Evolutionary conservation across 495 filamentous ascomycete species (phyloP).

Genomic region (Terfezia boudieri): DNA sequence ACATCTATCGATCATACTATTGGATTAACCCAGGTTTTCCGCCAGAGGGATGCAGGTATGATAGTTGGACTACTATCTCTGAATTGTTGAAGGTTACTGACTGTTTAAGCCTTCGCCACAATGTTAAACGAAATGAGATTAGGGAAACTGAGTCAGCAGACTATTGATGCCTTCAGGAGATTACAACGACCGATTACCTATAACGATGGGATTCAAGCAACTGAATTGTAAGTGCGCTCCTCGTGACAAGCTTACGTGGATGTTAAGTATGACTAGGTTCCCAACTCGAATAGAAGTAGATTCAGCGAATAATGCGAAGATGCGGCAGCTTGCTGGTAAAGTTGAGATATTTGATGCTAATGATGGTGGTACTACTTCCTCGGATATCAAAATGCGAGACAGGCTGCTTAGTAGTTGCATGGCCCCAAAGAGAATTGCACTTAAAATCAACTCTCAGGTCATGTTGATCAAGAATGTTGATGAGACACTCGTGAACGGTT

Average conservation of each 20-base stretch:
- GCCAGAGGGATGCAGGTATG: conserved; percentile 70
- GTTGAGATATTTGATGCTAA: conserved; percentile 40
- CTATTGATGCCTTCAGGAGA: conserved; percentile 44
- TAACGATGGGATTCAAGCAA: conserved; percentile 61
- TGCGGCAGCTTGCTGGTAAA: conserved; percentile 47
- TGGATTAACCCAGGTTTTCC: conserved; percentile 83
- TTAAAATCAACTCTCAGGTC: conserved; percentile 86
- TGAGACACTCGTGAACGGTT: conserved; percentile 80
- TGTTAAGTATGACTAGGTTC: conserved; percentile 32
- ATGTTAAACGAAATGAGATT: conserved; percentile 98
- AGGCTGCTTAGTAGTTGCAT: conserved; percentile 76
- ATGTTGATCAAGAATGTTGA: conserved; percentile 99
- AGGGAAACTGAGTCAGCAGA: conserved; percentile 47
- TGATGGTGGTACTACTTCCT: conserved; percentile 48
- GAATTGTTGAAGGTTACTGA: conserved; percentile 1
- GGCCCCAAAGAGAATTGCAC: conserved; percentile 50
- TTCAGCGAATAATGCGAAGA: conserved; percentile 51
- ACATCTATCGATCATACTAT: conserved; percentile 91
- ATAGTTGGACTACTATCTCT: conserved; percentile 1
- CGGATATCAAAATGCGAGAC: conserved; percentile 41
- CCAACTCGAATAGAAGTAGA: conserved; percentile 84
- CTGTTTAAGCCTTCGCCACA: conserved; percentile 46
- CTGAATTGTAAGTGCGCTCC: conserved; percentile 44
- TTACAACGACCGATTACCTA: conserved; percentile 48
- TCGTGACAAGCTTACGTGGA: background rate